These are phyloP conservation scores for Euclidium syriacum DNA, from an alignment of 345 rosid genomes.

Conservation along the genomic window DNA sequence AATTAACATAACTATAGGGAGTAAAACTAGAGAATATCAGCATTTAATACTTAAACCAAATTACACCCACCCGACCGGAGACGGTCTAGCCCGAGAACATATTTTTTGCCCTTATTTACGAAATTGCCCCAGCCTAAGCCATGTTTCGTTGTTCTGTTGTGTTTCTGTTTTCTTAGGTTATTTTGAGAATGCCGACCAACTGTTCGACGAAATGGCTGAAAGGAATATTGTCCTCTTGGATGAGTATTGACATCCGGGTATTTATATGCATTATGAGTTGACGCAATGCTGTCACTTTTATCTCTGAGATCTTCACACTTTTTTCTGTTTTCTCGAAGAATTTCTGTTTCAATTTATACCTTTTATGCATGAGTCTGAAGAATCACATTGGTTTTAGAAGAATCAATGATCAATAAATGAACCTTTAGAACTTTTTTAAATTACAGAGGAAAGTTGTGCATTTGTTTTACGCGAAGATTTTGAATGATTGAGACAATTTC, in stretches of 20 bases:
- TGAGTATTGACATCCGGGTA: conserved; percentile 10
- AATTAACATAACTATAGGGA: too few relatives aligned
- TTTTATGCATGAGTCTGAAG: neutral
- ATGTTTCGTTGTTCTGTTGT: neutral
- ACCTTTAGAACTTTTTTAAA: neutral
- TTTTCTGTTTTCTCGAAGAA: neutral
- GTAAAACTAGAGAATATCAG: too few relatives aligned
- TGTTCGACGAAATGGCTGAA: conserved; percentile 33
- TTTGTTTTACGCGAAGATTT: neutral
- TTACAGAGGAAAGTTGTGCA: neutral
- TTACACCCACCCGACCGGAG: neutral
- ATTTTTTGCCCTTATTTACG: neutral
- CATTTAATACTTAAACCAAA: too few relatives aligned
- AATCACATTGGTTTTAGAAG: neutral
- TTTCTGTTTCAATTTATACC: neutral
- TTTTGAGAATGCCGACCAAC: neutral
- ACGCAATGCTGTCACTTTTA: neutral
- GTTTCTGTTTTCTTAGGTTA: neutral
- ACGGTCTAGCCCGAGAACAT: neutral
- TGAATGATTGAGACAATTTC: neutral
- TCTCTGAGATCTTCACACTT: neutral
- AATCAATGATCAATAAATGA: neutral
- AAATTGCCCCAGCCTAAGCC: neutral
- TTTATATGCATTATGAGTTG: neutral
- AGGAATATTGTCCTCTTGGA: conserved; percentile 4